These are phyloP conservation scores for Suhomyces bribrorum DNA, from an alignment of 1,139 yeast species.

Conservation along the genomic window DNA sequence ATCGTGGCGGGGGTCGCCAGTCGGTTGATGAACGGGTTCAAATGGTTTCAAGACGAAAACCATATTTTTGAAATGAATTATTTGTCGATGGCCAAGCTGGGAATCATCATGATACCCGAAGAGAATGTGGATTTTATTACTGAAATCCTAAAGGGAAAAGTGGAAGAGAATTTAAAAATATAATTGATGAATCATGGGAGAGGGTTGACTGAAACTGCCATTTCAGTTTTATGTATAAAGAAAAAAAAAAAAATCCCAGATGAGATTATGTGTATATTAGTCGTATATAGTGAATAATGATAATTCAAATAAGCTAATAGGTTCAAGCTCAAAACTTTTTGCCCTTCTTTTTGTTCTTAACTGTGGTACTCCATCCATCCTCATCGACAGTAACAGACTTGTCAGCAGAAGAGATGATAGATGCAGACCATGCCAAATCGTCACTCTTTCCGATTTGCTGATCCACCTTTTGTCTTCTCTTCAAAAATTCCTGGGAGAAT, in stretches of 20 bases:
- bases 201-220: no score
- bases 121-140: conserved; percentile 40
- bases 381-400: conserved; percentile 53
- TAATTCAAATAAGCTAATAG: no score
- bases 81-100: conserved; percentile 62
- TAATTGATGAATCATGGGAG: no score
- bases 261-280: no score
- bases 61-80: conserved; percentile 56
- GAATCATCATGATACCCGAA: conserved; percentile 59
- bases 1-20: conserved; percentile 69
- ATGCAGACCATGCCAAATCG: conserved; percentile 68
- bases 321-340: conserved; percentile 12
- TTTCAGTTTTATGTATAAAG: neutral
- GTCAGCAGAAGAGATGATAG: conserved; percentile 51
- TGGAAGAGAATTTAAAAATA: neutral
- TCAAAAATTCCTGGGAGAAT: conserved; percentile 86
- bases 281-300: neutral
- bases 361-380: conserved; percentile 72
- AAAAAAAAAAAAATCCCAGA: no score
- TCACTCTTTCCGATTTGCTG: conserved; percentile 45
- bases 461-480: conserved; percentile 74
- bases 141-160: conserved; percentile 4
- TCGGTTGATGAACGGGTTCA: conserved; percentile 40
- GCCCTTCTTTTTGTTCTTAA: conserved; percentile 36
- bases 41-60: conserved; percentile 19